These are phyloP conservation scores for Carex scoparia DNA, from an alignment of 176 grass and related monocot genomes.

Conservation along the genomic window DNA sequence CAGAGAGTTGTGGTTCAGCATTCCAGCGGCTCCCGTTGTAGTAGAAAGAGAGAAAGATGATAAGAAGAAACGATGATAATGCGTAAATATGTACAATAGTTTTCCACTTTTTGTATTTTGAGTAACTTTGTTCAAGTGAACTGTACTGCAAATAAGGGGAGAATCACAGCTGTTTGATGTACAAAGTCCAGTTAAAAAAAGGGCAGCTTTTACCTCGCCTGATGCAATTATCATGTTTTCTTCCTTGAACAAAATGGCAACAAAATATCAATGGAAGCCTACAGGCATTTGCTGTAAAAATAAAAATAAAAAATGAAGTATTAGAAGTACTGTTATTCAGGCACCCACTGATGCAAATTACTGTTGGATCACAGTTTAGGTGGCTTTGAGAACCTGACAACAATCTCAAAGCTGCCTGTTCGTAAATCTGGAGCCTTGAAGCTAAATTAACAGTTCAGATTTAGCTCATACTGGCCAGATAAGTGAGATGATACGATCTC, in stretches of 20 bases:
- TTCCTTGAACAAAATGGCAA: neutral
- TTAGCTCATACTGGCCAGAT: neutral
- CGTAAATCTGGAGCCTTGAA: neutral
- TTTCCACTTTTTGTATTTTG: neutral
- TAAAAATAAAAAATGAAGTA: neutral
- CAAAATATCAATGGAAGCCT: too few relatives aligned
- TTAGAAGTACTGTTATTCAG: neutral
- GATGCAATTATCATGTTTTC: neutral
- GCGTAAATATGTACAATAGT: slow-evolving; percentile 12
- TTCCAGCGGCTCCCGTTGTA: slow-evolving; percentile 88
- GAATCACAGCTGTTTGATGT: neutral
- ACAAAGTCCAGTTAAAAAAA: slow-evolving; percentile 5
- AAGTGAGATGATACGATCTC: too few relatives aligned
- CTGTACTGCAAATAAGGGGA: neutral
- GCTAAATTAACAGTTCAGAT: neutral
- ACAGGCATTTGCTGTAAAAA: too few relatives aligned
- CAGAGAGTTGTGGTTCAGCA: slow-evolving; percentile 98
- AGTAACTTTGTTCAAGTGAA: neutral
- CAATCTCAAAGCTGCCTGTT: neutral
- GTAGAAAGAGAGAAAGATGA: slow-evolving; percentile 80
- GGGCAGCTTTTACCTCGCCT: neutral
- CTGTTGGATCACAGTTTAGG: neutral
- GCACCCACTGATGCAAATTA: neutral
- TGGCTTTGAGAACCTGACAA: neutral
- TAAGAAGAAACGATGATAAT: slow-evolving; percentile 57